Base-by-base conservation (phyloP, 2,329 filamentous ascomycete species). In the Monosporascus sp. region DNA sequence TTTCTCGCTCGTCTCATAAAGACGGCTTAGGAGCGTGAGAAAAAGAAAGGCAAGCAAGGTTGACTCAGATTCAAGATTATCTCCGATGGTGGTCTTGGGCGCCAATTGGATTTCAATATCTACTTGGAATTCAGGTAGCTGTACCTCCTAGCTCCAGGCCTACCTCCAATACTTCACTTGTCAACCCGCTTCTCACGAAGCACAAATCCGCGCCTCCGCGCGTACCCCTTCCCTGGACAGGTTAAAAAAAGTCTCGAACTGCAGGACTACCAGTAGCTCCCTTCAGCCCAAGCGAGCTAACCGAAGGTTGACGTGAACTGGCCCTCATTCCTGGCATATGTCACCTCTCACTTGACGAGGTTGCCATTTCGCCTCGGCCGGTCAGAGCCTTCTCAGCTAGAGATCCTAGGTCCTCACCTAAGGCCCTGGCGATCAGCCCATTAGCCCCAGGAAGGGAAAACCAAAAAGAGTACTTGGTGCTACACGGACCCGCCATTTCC, bases 401-500 rank as follows among this genome's bases (percentile, higher is more conserved):
- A 46, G 43, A 22, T 46, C 16, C 20, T 17, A 46, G 19, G 24
- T 22, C 14, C 16, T 27, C 16, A 17, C 24, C 43, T 5, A 22
- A 27, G 7, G n/a, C 7, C 24, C 43, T 31, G n/a, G 43, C 22
- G 9, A 46, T 46, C 43, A 46, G 24, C 43, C 31, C 31, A 35
- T 46, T 26, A 26, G 24, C 43, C n/a, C 14, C n/a, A 46, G 24
- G 17, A 46, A 24, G 17, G n/a, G 26, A 57, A 55, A 55, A 57
- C 48, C 31, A 55, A 57, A 24, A 27, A 31, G 26, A 31, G 43
- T 46, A 17, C 43, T 27, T 46, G 43, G 43, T 46, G 11, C n/a
- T 11, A 46, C 43, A 31, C 43, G 26, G 14, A 46, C 22, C 22
- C n/a, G 22, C 43, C 43, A 9, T 22, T 14, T 22, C 22, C 24